Percentiles rank a stretch among this genome's conserved stretches.
Evolutionary conservation across 345 rosid species (phyloP).

Genomic region (Eucalyptus guilfoylei): DNA sequence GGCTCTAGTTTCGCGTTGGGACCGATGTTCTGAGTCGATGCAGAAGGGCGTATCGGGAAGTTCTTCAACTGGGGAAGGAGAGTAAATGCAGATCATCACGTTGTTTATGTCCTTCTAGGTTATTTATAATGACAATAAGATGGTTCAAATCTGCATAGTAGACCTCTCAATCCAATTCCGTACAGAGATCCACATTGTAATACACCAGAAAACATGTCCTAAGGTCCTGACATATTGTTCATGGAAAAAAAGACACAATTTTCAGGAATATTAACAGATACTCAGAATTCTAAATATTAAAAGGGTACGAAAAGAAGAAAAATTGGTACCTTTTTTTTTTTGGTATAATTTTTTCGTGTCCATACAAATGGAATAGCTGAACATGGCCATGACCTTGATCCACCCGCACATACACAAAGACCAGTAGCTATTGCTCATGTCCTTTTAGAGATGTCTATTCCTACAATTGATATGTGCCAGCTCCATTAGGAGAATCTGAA

Average conservation of each 20-base stretch:
- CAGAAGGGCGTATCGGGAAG: not conserved
- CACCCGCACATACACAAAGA: not conserved
- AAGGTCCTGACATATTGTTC: not conserved
- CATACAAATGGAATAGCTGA: not conserved
- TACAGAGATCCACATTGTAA: not conserved
- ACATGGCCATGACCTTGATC: not conserved
- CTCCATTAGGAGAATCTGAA: not conserved
- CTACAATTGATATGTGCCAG: not conserved
- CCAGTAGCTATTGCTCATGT: not conserved
- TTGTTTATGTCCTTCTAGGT: not conserved
- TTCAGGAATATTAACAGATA: not conserved
- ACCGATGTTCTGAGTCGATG: not conserved
- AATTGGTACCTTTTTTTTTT: not conserved
- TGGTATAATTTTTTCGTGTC: not conserved
- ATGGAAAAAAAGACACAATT: not conserved
- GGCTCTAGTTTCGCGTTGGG: not conserved
- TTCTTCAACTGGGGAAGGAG: not conserved
- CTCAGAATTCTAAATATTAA: not conserved
- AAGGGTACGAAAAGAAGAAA: not conserved
- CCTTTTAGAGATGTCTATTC: not conserved
- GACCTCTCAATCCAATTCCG: not conserved
- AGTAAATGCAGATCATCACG: not conserved
- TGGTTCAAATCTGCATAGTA: not conserved
- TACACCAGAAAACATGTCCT: not conserved
- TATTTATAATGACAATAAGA: not conserved